Base-by-base conservation (phyloP, 805 yeast species). In the Wickerhamiella nectarea region DNA sequence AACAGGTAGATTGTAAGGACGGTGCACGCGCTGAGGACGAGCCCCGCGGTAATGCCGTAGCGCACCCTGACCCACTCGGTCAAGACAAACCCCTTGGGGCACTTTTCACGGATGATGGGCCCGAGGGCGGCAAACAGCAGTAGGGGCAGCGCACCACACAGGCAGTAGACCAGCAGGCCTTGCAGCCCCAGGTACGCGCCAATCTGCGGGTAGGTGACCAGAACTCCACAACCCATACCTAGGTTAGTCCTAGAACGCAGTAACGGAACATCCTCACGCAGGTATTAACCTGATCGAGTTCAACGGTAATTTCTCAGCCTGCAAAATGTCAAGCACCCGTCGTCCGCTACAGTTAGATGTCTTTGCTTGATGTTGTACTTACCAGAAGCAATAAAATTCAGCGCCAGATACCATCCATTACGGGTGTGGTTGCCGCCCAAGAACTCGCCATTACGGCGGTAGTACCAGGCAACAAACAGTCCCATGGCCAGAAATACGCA, bases 41-140 rank as follows among this genome's bases (percentile, higher is more conserved):
- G 64, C 0, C 84, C 80, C 3, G 94, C 69, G 12, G 78, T 62
- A 4, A 68, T 57, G 2, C 95, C 96, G 58, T 71, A 87, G 52
- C 95, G 67, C 38, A 74, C 74, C 56, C 83, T 73, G n/a, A 84
- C 89, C 96, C 96, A 87, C 58, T 87, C 95, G 4, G 95, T 85
- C 52, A 87, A 65, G 21, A 87, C 86, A 59, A 87, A 87, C 2
- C 95, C 96, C 7, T 82, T 75, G 0, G 96, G 96, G 52, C 94
- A 82, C 52, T 72, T 71, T 47, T 67, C 71, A 50, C 95, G 69
- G 47, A 87, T 78, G 8, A 76, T 57, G 1, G 96, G 95, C 0
- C 95, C 95, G 46, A 82, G 63, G 43, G 72, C 71, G 0, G 91
- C 83, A 66, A 87, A 87, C n/a, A 83, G 61, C 48, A 82, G 68